phyloP scores from a whole-genome alignment of 352 stramenopile genomes.

The Globisporangium cylindrosporum region DNA sequence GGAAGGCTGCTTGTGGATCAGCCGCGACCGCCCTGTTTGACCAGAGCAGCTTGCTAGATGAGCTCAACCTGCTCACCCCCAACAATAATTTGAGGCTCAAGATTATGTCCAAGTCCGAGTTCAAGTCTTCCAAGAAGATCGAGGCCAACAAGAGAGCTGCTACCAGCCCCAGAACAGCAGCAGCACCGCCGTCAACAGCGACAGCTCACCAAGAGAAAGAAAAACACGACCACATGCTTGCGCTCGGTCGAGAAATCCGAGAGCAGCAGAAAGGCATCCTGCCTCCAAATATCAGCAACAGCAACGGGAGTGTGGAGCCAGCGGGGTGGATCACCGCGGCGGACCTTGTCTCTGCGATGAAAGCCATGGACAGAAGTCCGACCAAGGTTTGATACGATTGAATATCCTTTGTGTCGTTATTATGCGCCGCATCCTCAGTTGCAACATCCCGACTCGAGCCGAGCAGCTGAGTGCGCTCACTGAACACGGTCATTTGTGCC shows the following conservation, averaged over 20 bases:
- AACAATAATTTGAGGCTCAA: not conserved
- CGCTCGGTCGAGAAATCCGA: constrained; percentile 37
- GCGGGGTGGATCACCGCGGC: constrained; percentile 32
- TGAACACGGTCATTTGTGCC: not conserved
- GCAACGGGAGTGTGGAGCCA: not conserved
- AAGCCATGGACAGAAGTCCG: constrained; percentile 27
- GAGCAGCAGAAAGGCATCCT: constrained; percentile 49
- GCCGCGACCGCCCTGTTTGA: constrained; percentile 12
- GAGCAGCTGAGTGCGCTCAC: not conserved
- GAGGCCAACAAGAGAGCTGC: not conserved
- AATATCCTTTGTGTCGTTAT: not conserved
- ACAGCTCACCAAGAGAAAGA: constrained; percentile 8
- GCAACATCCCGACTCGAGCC: not conserved
- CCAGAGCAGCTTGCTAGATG: constrained; percentile 20
- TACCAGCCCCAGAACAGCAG: not conserved
- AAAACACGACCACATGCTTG: constrained; percentile 3
- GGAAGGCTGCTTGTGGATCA: constrained; percentile 8
- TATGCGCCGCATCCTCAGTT: not conserved
- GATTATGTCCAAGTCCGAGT: not conserved
- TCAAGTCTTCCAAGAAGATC: constrained; percentile 19
- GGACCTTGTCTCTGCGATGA: constrained; percentile 50
- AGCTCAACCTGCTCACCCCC: constrained; percentile 32
- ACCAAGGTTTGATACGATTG: constrained; percentile 26
- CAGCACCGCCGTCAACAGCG: constrained; percentile 2
- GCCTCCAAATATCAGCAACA: not conserved